phyloP scores from a whole-genome alignment of 169 alveolate species.

The Eimeria praecox region DNA sequence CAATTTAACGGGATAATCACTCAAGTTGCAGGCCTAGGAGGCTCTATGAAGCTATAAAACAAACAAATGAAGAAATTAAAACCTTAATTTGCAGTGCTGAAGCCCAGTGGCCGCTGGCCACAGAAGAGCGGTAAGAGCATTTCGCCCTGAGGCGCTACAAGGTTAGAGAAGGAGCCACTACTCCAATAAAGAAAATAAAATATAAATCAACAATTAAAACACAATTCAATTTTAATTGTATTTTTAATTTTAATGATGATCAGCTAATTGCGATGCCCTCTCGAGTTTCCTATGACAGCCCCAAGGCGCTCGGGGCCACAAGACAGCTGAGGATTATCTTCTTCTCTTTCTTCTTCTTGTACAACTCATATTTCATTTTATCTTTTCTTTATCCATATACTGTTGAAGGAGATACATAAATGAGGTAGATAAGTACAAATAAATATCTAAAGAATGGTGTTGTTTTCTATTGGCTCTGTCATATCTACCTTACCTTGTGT shows the following conservation, averaged over 20 bases:
- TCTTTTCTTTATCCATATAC: neutral
- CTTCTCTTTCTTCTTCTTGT: neutral
- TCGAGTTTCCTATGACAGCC: neutral
- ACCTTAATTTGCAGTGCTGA: neutral
- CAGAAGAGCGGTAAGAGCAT: neutral
- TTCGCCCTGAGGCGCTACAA: neutral
- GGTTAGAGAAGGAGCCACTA: neutral
- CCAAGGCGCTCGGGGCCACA: neutral
- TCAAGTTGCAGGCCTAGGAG: neutral
- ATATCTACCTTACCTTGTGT: too few relatives aligned
- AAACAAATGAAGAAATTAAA: neutral
- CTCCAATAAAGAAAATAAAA: neutral
- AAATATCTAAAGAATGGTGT: too few relatives aligned
- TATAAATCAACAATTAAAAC: too few relatives aligned
- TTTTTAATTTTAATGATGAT: too few relatives aligned
- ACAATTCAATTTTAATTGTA: too few relatives aligned
- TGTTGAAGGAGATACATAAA: neutral
- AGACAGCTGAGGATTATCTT: neutral
- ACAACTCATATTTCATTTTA: neutral
- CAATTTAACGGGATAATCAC: neutral
- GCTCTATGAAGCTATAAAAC: neutral
- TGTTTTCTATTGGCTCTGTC: too few relatives aligned
- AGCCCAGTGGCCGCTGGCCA: neutral
- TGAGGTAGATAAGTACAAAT: too few relatives aligned
- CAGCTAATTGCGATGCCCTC: neutral